Evolutionary conservation across 2,329 filamentous ascomycete species (phyloP).

Genomic region (Chalara sp.): DNA sequence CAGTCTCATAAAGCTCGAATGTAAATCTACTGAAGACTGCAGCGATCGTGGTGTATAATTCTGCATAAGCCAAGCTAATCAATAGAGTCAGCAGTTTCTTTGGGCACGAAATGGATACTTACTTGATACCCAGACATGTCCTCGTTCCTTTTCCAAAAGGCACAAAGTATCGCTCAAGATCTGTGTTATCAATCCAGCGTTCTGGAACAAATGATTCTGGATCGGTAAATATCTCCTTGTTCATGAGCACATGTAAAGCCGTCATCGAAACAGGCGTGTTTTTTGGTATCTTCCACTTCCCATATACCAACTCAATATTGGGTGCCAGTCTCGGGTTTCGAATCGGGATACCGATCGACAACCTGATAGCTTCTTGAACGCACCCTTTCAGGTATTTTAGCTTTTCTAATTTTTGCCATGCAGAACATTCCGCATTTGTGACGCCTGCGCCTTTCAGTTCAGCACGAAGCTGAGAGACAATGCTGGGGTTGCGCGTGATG

Average conservation of each 20-base stretch:
- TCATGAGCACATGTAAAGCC: no score
- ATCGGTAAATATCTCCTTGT: no score
- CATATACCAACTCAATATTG: no score
- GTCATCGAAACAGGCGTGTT: no score
- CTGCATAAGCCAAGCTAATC: constrained; percentile 4
- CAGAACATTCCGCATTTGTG: constrained; percentile 22
- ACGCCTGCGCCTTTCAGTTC: constrained; percentile 26
- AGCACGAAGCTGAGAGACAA: constrained; percentile 19
- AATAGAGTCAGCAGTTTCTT: background rate
- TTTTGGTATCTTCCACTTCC: no score
- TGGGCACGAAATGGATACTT: background rate
- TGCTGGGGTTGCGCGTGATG: constrained; percentile 19
- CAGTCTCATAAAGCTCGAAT: constrained; percentile 10
- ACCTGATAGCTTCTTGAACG: constrained; percentile 23
- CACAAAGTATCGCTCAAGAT: constrained; percentile 26
- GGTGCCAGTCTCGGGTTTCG: no score
- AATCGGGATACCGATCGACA: no score
- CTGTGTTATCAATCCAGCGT: no score
- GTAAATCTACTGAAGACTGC: constrained; percentile 8
- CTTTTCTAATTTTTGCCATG: constrained; percentile 24
- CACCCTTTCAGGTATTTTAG: constrained; percentile 28
- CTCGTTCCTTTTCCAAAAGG: constrained; percentile 9
- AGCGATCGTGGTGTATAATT: constrained; percentile 7
- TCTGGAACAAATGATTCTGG: no score
- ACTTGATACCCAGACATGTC: constrained; percentile 12